Base-by-base conservation (phyloP, 2,329 filamentous ascomycete species). In the Aureobasidium sp. region DNA sequence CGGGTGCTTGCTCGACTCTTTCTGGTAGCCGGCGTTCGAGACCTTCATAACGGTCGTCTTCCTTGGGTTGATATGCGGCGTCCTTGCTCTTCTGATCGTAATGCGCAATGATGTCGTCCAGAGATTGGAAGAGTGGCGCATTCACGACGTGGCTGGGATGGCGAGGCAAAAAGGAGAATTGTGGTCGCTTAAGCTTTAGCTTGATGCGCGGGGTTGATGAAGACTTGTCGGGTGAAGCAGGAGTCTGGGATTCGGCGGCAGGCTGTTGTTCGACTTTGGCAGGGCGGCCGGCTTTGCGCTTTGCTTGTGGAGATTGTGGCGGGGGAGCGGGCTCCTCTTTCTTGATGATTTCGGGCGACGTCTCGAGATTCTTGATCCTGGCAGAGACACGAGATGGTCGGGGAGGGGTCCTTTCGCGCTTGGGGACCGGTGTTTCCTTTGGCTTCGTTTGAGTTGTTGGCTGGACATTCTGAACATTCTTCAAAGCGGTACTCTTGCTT, bases 1-100 rank as follows among this genome's bases (percentile, higher is more conserved):
- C 56, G 8, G 52, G 44, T 22, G 47, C 44, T 19, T 80, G 76
- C 50, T 85, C 80, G 10, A 81, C 74, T 1, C 82, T 84, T 37
- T 68, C 52, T 12, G 59, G 79, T 79, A 14, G 68, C 66, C 1
- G 75, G 16, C 42, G 32, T n/a, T 55, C 56, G 12, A 54, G 73
- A 0, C 75, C 78, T 39, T 56, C 50, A n/a, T 35, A 53, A 8
- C 51, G 35, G n/a, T 56, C 55, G 11, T 53, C 50, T 32, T 54
- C 52, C 22, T 39, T 54, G 27, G 19, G 32, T 70, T 84, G 79
- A 53, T 85, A 80, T 2, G 73, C 45, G 58, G 59, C 59, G 59
- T 62, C 29, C 56, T 58, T 49, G 56, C 68, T 67, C 58, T 64
- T 60, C 24, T 64, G 51, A 34, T 69, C 66, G 44, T 59, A 63